Evolutionary conservation across 345 rosid species (phyloP).

Genomic region (Syzygium jambos): DNA sequence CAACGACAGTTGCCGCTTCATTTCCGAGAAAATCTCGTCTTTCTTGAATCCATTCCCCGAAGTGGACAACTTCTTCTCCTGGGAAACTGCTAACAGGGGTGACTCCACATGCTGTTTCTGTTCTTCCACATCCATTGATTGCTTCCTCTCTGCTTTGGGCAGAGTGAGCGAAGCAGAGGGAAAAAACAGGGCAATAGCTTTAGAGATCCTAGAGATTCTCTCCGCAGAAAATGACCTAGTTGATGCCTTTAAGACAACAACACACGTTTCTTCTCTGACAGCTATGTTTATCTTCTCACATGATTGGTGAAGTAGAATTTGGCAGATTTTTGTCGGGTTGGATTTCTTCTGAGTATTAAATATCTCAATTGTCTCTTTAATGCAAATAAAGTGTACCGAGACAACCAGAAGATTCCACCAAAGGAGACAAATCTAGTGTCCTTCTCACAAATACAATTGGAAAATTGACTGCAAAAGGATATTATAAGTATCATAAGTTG

Average conservation of each 20-base stretch:
- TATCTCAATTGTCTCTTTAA: neutral
- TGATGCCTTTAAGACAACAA: neutral
- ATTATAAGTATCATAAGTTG: too few relatives aligned
- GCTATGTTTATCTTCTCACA: neutral
- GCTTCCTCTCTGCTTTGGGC: neutral
- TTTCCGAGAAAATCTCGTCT: constrained; percentile 1
- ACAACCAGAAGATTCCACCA: neutral
- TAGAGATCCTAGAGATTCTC: neutral
- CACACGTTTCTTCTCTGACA: neutral
- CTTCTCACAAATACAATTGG: neutral
- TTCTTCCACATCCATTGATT: neutral
- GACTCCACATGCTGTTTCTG: neutral
- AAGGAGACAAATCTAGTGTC: neutral
- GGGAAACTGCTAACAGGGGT: neutral
- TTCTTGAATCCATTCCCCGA: neutral
- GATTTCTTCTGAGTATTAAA: neutral
- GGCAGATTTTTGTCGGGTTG: neutral
- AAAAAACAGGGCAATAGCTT: neutral
- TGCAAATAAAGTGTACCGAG: neutral
- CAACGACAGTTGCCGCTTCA: constrained; percentile 10
- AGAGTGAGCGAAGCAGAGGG: neutral
- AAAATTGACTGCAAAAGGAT: too few relatives aligned
- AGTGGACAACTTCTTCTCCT: neutral
- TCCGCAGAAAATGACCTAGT: neutral
- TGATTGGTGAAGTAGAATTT: neutral